Conservation (phyloP, 192 early-diverging fungal species). For the Podila clonocystis region DNA sequence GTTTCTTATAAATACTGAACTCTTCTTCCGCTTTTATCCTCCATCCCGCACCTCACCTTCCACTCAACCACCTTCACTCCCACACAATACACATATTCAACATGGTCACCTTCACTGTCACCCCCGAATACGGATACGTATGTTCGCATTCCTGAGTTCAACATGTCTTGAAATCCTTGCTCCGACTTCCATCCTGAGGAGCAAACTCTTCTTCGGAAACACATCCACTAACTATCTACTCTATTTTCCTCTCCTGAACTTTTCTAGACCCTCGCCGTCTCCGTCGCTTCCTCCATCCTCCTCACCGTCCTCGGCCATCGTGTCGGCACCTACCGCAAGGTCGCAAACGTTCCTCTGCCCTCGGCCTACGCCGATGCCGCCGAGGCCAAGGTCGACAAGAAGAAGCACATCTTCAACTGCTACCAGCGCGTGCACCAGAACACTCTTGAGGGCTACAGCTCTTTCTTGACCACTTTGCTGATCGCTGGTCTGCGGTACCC, state of each 20-base stretch:
- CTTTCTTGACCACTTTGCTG: conserved; percentile 56
- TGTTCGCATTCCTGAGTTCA: conserved; percentile 6
- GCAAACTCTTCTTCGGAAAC: too few species aligned
- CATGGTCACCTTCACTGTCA: conserved; percentile 54
- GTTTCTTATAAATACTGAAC: too few species aligned
- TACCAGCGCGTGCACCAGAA: conserved; percentile 74
- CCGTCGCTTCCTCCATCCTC: conserved; percentile 44
- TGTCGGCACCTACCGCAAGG: conserved; percentile 67
- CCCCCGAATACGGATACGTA: conserved; percentile 70
- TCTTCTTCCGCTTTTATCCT: not conserved
- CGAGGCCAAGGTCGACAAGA: conserved; percentile 70
- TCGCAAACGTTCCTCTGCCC: conserved; percentile 73
- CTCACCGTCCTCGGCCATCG: conserved; percentile 56
- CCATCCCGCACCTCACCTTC: not conserved
- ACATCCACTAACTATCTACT: not conserved
- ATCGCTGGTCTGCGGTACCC: conserved; percentile 67
- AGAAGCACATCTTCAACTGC: conserved; percentile 81
- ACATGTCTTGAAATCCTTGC: not conserved
- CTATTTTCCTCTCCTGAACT: not conserved
- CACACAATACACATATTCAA: conserved; percentile 5
- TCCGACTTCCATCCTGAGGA: not conserved
- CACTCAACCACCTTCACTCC: not conserved
- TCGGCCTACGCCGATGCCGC: conserved; percentile 67
- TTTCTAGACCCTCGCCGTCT: conserved; percentile 54
- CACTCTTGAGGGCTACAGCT: conserved; percentile 70